These are phyloP conservation scores for Ganoderma sp. DNA, from an alignment of 1,284 basidiomycete genomes.

Conservation along the genomic window DNA sequence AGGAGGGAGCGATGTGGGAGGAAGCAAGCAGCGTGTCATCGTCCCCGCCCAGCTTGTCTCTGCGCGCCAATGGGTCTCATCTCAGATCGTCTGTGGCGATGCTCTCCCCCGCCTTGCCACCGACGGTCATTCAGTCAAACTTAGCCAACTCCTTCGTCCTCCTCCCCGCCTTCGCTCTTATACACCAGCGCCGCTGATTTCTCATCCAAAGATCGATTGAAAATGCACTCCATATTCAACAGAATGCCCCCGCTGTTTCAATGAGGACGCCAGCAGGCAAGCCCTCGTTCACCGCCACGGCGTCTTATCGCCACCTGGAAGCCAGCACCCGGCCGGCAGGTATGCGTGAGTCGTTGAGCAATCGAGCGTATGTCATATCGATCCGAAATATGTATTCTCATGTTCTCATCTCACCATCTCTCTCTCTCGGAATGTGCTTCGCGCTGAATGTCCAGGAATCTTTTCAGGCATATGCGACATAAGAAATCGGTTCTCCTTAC, in stretches of 20 bases:
- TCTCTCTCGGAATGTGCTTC: neutral
- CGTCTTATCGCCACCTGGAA: slow-evolving; percentile 1
- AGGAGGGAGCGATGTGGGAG: slow-evolving; percentile 30
- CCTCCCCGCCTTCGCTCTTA: neutral
- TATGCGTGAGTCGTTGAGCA: neutral
- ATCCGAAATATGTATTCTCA: neutral
- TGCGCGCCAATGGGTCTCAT: neutral
- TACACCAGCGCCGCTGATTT: neutral
- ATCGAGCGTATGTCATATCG: neutral
- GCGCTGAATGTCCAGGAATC: no score
- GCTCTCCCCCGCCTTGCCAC: neutral
- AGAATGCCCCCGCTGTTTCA: neutral
- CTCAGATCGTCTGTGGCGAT: neutral
- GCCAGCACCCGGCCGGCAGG: neutral
- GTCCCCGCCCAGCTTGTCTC: neutral
- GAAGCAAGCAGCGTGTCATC: slow-evolving; percentile 5
- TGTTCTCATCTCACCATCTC: neutral
- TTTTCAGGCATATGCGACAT: neutral
- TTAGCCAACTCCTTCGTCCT: neutral
- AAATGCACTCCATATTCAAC: neutral
- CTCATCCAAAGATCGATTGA: no score
- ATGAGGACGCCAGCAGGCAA: neutral
- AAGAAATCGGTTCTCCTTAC: neutral
- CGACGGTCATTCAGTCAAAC: neutral
- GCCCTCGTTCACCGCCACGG: neutral